Conservation (phyloP, 139 green algal genomes). For the Eudorina sp. region DNA sequence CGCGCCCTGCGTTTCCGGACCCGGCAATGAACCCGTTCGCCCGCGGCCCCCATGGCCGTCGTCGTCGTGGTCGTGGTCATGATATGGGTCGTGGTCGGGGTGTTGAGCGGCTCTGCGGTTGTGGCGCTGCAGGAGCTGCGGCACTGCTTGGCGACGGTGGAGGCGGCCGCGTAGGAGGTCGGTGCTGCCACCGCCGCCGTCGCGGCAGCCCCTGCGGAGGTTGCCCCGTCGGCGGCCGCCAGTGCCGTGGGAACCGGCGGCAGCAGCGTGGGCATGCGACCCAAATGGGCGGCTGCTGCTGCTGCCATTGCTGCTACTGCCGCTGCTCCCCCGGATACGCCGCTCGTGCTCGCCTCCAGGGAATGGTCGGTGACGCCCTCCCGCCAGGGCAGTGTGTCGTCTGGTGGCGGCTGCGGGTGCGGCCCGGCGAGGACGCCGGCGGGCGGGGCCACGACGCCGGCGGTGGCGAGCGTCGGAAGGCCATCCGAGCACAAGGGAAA, state of each 20-base stretch:
- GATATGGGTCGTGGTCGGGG: neutral
- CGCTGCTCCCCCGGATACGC: neutral
- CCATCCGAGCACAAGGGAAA: neutral
- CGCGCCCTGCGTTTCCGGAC: neutral
- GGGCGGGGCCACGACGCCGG: no score
- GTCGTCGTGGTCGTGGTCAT: neutral
- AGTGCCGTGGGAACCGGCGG: no score
- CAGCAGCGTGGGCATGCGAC: no score
- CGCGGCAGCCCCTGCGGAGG: neutral
- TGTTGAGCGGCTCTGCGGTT: neutral
- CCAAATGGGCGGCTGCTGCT: neutral
- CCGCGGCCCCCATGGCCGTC: no score
- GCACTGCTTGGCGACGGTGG: no score
- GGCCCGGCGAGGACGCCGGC: no score
- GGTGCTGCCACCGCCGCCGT: no score
- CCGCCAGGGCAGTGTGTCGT: constrained; percentile 5
- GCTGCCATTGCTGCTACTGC: neutral
- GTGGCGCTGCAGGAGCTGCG: no score
- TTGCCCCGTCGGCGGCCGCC: neutral
- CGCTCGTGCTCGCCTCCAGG: constrained; percentile 17
- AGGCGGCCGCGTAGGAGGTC: neutral
- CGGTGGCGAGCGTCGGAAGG: neutral
- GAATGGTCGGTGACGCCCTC: constrained; percentile 12
- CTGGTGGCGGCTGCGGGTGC: neutral
- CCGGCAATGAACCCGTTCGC: no score